Evolutionary conservation across 2,329 filamentous ascomycete genomes (phyloP), one percentile per base, ranked within the genome.

Genomic region (Tolypocladium pustulatum): DNA sequence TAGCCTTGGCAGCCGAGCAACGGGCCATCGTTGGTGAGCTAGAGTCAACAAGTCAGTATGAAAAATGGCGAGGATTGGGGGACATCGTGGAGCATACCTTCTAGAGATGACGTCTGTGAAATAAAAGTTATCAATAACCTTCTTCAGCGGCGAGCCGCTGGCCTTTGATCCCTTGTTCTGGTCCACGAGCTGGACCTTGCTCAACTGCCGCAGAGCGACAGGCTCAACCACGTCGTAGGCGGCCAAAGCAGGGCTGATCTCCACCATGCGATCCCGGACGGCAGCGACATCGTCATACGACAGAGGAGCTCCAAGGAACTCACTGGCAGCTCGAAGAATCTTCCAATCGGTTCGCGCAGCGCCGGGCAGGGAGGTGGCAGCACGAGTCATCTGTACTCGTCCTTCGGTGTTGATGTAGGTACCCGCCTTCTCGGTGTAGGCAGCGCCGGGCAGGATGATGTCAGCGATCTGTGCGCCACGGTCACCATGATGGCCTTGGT

Each of bases 391-490:
- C 78, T 99, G 94, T 27, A 94, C 91, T 67, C 94, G 90, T 59
- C 94, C 94, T 76, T 99, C 94, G 0, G 94, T 97, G 84, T 97
- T 99, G 76, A 99, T 85, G 70, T 96, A 99, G 52, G 94, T 99
- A 61, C 86, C 92, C 30, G 88, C 85, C 81, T 97, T 99, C 79
- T 99, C 94, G 30, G 93, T 97, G 78, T 97, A 99, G 15, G 94
- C 91, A 56, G 91, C 91, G 65, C 91, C 93, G 34, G 94, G 94
- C 25, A 99, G 89, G 65, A 99, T 84, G 59, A 99, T 85, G 69
- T 99, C 93, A 55, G 94, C 94, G 61, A 97, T 84, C 75, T 95
- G 88, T 58, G 94, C 94, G 64, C 93, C 94, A 57, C 84, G 84
- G 77, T 99, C 94, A 75, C 94, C 94, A 75, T 99, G 94, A 75